Evolutionary conservation across 495 filamentous ascomycete genomes (phyloP), one percentile per base, ranked within the genome.

Genomic region (Talaromyces nanjingensis): DNA sequence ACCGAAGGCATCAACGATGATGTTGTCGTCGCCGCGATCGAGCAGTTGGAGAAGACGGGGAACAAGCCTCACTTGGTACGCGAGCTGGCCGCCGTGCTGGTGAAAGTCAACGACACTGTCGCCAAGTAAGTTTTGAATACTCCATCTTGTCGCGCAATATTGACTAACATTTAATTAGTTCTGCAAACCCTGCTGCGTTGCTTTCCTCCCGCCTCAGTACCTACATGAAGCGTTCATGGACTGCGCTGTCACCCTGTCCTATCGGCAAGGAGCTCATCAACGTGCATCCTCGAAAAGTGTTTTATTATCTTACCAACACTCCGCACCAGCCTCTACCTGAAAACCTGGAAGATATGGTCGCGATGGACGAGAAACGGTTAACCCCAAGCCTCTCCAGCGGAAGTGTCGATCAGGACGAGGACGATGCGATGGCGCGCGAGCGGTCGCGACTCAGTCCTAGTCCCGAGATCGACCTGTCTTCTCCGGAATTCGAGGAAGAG

Each of bases 1-100:
- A 83, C 92, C 63, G 87, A 93, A 65, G 90, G 90, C 58, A 94
- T 97, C 75, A 89, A 90, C 69, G 94, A 98, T 73, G 92, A 96
- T 65, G 96, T 98, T 64, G 93, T 98, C 49, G 87, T 94, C 66
- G 93, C 85, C 11, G 92, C 96, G 52, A 92, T 98, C 64, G 79
- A 94, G 63, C 92, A 96, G 76, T 79, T 98, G 64, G 91, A 98
- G 73, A 88, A 88, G 72, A 94, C 96, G 8, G 91, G 89, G 34
- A 98, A 98, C 77, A 82, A 92, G 59, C 94, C 94, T 4, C 94
- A 97, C 67, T 77, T 97, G 24, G 91, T 97, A 58, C 97, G 97
- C 74, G 96, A 98, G 76, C 85, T 98, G 37, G 92, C 94, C 52
- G 81, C 89, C 6, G 82, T 96, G 24, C 82, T 98, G 61, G 82